Base-by-base conservation (phyloP, 176 grass and related monocot species). In the Phragmites australis region DNA sequence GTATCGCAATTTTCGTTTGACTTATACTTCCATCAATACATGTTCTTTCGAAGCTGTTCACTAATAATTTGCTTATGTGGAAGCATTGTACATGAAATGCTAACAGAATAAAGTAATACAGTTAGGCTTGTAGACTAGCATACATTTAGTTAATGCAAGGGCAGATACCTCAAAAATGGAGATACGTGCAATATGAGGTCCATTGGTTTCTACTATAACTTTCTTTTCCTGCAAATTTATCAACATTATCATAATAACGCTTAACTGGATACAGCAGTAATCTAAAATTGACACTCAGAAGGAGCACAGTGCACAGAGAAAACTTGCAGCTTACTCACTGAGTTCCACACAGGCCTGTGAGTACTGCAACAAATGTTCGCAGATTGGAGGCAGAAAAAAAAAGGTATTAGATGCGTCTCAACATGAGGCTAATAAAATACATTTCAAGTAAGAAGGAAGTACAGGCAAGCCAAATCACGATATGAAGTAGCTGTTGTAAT, bases 141-240 rank as follows among this genome's bases (percentile, higher is more conserved):
- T 76, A 65, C 14, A 54, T 59, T 13, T 65, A 41, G 5, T 57
- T 58, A 82, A 53, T 25, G 80, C 41, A 66, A 72, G 64, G 45
- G 43, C n/a, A 80, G 26, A 25, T 94, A 95, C 96, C 92, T 99
- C 96, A 91, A 99, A 95, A 52, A 99, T 56, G 6, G 96, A 95
- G 19, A 99, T 82, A 3, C 88, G 92, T 29, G 90, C 92, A 80
- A 99, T 84, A 75, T 88, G 90, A 64, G 96, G 96, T 29, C 96
- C 96, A 82, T 87, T 91, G 72, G 86, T 90, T 87, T 99, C 92
- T 71, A 94, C 57, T 18, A 91, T 85, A 39, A 99, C 92, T 56
- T 99, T 99, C 82, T 99, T 95, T 77, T 95, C 96, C 96, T 99
- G 86, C 42, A 87, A 83, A 41, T 72, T 32, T 58, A 43, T 70